phyloP scores from a whole-genome alignment of 768 basidiomycete genomes.

The Coprinopsis sp. region DNA sequence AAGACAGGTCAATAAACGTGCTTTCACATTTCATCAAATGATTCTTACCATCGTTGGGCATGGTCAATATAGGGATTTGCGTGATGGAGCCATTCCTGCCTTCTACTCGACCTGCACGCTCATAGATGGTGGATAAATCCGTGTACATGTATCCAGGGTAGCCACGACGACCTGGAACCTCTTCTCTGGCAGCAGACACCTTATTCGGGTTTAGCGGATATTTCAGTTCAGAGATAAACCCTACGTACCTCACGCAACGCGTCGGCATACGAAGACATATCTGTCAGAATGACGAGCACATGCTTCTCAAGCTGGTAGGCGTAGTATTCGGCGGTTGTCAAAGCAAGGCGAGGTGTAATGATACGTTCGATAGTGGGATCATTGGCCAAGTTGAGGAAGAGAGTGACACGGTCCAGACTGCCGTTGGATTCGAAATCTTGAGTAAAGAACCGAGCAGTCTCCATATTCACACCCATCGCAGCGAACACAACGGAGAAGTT shows the following conservation, averaged over 20 bases:
- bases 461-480: conserved; percentile 99
- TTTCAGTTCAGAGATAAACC: conserved; percentile 14
- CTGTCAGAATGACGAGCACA: conserved; percentile 97
- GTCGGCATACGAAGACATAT: conserved; percentile 98
- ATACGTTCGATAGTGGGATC: conserved; percentile 99
- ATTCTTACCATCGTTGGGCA: conserved; percentile 93
- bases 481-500: conserved; percentile 99
- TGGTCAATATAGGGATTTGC: conserved; percentile 98
- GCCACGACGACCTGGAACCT: conserved; percentile 98
- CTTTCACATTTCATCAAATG: conserved; percentile 3
- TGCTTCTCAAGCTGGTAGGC: conserved; percentile 99
- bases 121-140: conserved; percentile 98
- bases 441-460: conserved; percentile 99
- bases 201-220: conserved; percentile 25
- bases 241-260: conserved; percentile 82
- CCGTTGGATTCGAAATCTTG: conserved; percentile 99
- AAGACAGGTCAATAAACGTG: conserved; percentile 12
- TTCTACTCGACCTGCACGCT: conserved; percentile 96
- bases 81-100: conserved; percentile 99
- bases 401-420: conserved; percentile 91
- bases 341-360: conserved; percentile 95
- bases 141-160: conserved; percentile 99
- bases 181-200: conserved; percentile 98
- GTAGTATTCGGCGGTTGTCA: conserved; percentile 99
- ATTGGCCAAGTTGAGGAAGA: conserved; percentile 98